phyloP scores from a whole-genome alignment of 345 rosid genomes.

The Fremontodendron californicum region DNA sequence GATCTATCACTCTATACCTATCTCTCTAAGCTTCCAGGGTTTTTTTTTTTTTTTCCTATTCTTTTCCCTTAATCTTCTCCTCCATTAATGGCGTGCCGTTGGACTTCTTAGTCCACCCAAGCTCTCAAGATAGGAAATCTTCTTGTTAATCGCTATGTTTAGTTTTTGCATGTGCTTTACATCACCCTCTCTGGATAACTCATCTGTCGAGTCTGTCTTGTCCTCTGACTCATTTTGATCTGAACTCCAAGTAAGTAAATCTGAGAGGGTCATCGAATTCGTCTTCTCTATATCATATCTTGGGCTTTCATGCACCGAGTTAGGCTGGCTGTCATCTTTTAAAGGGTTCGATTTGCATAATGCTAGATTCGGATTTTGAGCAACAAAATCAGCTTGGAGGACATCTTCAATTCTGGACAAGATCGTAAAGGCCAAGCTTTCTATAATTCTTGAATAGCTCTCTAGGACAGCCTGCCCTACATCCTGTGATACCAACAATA shows the following conservation, averaged over 20 bases:
- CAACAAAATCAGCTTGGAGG: slow-evolving; percentile 50
- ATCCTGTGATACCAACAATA: slow-evolving; percentile 40
- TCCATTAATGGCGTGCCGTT: slow-evolving; percentile 44
- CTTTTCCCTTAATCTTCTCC: neutral
- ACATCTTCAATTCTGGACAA: slow-evolving; percentile 84
- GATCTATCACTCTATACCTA: neutral
- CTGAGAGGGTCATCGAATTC: slow-evolving; percentile 42
- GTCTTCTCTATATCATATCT: slow-evolving; percentile 16
- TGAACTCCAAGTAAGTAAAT: slow-evolving; percentile 60
- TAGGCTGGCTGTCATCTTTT: slow-evolving; percentile 2
- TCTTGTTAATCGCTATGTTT: slow-evolving; percentile 30
- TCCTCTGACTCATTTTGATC: slow-evolving; percentile 31
- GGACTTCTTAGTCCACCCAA: slow-evolving; percentile 58
- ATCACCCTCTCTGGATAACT: slow-evolving; percentile 26
- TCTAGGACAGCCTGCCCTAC: slow-evolving; percentile 87
- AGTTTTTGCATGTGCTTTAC: slow-evolving; percentile 31
- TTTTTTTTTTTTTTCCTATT: neutral
- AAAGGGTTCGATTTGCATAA: slow-evolving; percentile 23
- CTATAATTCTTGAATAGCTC: slow-evolving; percentile 88
- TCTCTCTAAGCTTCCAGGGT: neutral
- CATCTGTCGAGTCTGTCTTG: slow-evolving; percentile 32
- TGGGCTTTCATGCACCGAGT: neutral
- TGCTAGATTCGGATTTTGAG: slow-evolving; percentile 42
- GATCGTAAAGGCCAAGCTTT: slow-evolving; percentile 84
- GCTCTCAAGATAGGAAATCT: slow-evolving; percentile 47